A percentile compares a stretch with the other conserved stretches of the same genome.
Evolutionary conservation across 2,329 filamentous ascomycete genomes (phyloP).

Genomic region (Botryotinia calthae): DNA sequence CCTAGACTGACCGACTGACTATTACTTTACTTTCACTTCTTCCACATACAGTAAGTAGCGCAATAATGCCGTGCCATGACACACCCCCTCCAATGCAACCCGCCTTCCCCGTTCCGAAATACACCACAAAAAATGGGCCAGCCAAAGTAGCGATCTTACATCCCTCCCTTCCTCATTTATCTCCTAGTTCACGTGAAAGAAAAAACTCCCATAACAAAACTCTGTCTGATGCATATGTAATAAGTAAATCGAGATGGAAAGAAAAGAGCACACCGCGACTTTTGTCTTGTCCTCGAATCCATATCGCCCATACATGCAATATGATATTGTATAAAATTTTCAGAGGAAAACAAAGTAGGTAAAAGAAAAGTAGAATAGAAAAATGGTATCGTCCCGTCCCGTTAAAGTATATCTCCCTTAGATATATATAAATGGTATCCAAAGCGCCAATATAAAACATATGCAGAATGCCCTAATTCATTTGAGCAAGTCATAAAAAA

Average conservation of each 20-base stretch:
- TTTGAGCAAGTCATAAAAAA: constrained; percentile 14
- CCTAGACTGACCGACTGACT: constrained; percentile 1
- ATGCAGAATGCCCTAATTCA: constrained; percentile 1
- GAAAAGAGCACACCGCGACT: not conserved
- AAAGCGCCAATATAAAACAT: constrained; percentile 19
- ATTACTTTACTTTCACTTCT: not conserved
- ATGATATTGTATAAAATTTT: constrained; percentile 8
- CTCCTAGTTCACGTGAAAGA: not conserved
- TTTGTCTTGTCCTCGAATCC: constrained; percentile 7
- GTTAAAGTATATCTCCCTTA: constrained; percentile 17
- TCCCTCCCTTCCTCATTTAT: not conserved
- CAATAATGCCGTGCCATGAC: not conserved
- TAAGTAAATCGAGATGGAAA: not conserved
- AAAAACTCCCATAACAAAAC: not conserved
- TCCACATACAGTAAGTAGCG: constrained; percentile 4
- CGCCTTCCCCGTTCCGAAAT: not conserved
- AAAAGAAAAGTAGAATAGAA: not conserved
- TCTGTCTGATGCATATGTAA: constrained; percentile 4
- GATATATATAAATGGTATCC: constrained; percentile 18
- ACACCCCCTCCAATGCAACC: not conserved
- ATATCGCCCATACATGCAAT: not conserved
- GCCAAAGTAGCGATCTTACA: constrained; percentile 12
- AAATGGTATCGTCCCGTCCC: constrained; percentile 21
- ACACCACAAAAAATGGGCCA: constrained; percentile 8
- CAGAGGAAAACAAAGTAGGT: not conserved